Evolutionary conservation across 139 green algal genomes (phyloP), one percentile per base, ranked within the genome.

Genomic region (Coelastrella sp.): DNA sequence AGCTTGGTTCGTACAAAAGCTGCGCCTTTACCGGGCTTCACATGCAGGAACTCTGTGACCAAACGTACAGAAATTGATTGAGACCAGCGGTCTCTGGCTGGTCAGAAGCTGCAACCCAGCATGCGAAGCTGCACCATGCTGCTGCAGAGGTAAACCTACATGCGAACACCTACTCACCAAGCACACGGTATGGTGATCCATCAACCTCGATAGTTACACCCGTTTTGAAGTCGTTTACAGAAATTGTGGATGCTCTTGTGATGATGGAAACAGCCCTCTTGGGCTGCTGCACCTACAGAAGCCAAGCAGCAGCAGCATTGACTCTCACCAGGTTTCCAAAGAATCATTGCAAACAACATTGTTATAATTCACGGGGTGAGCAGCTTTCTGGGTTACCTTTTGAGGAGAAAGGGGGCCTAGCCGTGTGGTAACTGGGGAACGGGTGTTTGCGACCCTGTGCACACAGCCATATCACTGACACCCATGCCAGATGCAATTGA

Each of bases 1-100:
- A 99, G 90, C 93, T 99, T 99, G 32, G 96, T 94, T 50, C 98
- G 93, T 67, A 99, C 97, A 88, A 99, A 99, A 3, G 98, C 97
- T 9, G 95, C 89, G 13, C 97, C 98, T 87, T 99, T 99, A 57
- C 98, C 98, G 41, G 98, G 98, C 93, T 99, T 99, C 2, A 99
- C 97, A 87, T 99, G 97, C 78, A 99, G 86, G 87, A 99, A 99
- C 88, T 99, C 98, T 94, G 89, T 81, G 69, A 19, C 6, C 21
- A 76, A 2, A n/a, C n/a, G n/a, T n/a, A n/a, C n/a, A n/a, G n/a
- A n/a, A n/a, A n/a, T n/a, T n/a, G n/a, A n/a, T n/a, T n/a, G n/a
- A n/a, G n/a, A n/a, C n/a, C n/a, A n/a, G n/a, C n/a, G n/a, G n/a
- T n/a, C n/a, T n/a, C n/a, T n/a, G n/a, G n/a, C n/a, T n/a, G n/a